Percentiles rank a stretch among this genome's conserved stretches.
Conservation (phyloP, 495 filamentous ascomycete species). For the Clavariopsis aquatica region DNA sequence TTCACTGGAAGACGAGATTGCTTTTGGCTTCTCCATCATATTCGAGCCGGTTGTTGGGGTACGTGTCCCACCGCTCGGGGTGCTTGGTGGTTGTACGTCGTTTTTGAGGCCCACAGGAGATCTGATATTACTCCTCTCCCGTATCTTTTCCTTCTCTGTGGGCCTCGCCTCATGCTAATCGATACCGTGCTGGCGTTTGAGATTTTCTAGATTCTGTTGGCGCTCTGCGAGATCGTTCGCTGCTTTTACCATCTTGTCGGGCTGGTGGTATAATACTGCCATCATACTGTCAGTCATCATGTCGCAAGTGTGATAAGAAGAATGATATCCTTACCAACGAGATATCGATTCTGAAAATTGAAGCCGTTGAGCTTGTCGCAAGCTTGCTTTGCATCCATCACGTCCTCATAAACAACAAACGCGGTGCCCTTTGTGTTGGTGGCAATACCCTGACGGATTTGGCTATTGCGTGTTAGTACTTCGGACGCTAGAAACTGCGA, state of each 20-base stretch:
- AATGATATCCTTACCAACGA: conserved; percentile 73
- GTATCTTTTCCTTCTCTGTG: conserved; percentile 25
- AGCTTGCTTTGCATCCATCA: conserved; percentile 96
- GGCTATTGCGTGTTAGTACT: conserved; percentile 55
- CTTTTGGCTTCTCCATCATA: conserved; percentile 18
- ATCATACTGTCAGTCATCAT: background rate
- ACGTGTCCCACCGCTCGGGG: conserved; percentile 3
- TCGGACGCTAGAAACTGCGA: background rate
- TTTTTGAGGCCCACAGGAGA: conserved; percentile 36
- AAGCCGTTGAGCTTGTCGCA: conserved; percentile 99
- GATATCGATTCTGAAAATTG: conserved; percentile 99
- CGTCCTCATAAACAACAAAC: conserved; percentile 99
- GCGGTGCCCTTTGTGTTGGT: conserved; percentile 97
- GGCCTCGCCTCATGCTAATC: conserved; percentile 66
- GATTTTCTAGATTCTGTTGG: conserved; percentile 94
- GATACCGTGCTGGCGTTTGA: conserved; percentile 97
- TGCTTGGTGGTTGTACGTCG: conserved; percentile 9
- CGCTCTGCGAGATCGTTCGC: conserved; percentile 93
- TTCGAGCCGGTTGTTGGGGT: conserved; percentile 20
- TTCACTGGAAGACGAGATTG: conserved; percentile 10
- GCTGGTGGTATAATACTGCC: conserved; percentile 94
- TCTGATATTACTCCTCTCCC: conserved; percentile 21
- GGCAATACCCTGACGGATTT: conserved; percentile 97
- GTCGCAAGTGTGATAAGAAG: background rate
- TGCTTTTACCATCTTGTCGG: conserved; percentile 91